Evolutionary conservation across 2,329 filamentous ascomycete genomes (phyloP).

Genomic region (Teratosphaeria pseudoeucalypti): DNA sequence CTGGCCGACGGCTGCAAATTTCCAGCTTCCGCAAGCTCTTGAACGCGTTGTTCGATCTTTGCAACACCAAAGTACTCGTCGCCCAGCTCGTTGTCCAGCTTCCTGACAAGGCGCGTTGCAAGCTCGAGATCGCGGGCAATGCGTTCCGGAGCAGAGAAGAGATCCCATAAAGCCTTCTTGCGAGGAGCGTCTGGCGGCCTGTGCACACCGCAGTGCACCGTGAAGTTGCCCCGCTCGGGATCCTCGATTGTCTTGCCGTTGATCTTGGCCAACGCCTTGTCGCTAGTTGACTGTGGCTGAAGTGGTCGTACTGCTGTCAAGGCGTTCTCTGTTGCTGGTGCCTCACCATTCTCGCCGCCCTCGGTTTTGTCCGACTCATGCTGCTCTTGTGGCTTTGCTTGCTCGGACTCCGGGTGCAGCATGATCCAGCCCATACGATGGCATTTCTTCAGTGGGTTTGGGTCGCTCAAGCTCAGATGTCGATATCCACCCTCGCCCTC

Average conservation of each 20-base stretch:
- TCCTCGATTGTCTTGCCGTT: constrained; percentile 98
- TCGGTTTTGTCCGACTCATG: constrained; percentile 1
- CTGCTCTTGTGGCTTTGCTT: constrained; percentile 28
- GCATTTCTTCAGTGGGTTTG: constrained; percentile 92
- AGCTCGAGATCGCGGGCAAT: constrained; percentile 82
- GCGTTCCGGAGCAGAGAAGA: constrained; percentile 88
- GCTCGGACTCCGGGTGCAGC: constrained; percentile 69
- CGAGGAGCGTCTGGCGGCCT: constrained; percentile 74
- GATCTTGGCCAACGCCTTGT: constrained; percentile 84
- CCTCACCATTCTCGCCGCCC: constrained; percentile 12
- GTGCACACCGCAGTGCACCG: constrained; percentile 93
- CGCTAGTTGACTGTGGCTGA: constrained; percentile 27
- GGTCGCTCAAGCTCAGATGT: constrained; percentile 91
- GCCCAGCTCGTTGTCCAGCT: constrained; percentile 75
- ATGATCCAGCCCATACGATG: constrained; percentile 99
- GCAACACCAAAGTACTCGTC: constrained; percentile 64
- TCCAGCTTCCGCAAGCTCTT: constrained; percentile 66
- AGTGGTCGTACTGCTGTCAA: not conserved
- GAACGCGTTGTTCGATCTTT: constrained; percentile 78
- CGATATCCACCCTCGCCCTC: constrained; percentile 88
- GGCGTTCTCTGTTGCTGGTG: constrained; percentile 9
- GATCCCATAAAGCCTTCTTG: constrained; percentile 93
- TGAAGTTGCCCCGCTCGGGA: constrained; percentile 86
- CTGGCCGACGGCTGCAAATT: constrained; percentile 58
- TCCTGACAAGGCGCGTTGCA: constrained; percentile 69